These are phyloP conservation scores for Ogataea sp. DNA, from an alignment of 805 yeast species.

Conservation along the genomic window DNA sequence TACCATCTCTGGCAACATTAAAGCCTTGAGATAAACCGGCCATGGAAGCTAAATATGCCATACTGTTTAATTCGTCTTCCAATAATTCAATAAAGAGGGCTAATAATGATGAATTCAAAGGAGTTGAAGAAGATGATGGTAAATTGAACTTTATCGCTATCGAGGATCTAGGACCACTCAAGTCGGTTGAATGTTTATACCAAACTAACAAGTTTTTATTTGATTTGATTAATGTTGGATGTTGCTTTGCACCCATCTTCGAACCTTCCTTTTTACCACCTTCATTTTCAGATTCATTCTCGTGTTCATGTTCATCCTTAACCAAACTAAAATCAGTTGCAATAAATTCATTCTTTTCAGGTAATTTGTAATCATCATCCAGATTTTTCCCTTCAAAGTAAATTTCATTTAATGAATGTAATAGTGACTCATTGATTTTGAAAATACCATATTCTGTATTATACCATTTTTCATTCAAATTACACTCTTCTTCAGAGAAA, in stretches of 20 bases:
- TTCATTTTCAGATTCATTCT: too few species aligned
- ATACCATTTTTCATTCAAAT: slow-evolving; percentile 72
- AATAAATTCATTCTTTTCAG: slow-evolving; percentile 70
- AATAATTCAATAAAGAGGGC: slow-evolving; percentile 61
- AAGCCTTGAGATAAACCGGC: slow-evolving; percentile 66
- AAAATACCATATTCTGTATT: slow-evolving; percentile 68
- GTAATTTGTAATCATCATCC: slow-evolving; percentile 34
- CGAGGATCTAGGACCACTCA: slow-evolving; percentile 81
- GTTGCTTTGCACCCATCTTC: slow-evolving; percentile 30
- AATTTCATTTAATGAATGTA: slow-evolving; percentile 24
- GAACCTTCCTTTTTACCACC: slow-evolving; percentile 12
- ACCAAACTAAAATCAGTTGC: slow-evolving; percentile 67
- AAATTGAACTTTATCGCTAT: slow-evolving; percentile 56
- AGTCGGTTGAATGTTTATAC: slow-evolving; percentile 86
- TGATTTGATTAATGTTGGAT: slow-evolving; percentile 55
- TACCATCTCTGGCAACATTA: slow-evolving; percentile 57
- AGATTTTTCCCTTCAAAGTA: slow-evolving; percentile 26
- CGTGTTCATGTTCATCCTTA: slow-evolving; percentile 25
- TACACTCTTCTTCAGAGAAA: slow-evolving; percentile 34
- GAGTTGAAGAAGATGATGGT: slow-evolving; percentile 56
- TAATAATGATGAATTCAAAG: slow-evolving; percentile 49
- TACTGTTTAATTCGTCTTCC: slow-evolving; percentile 67
- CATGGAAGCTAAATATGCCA: slow-evolving; percentile 74
- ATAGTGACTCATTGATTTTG: slow-evolving; percentile 33
- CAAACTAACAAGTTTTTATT: slow-evolving; percentile 54